Evolutionary conservation across 2,329 filamentous ascomycete genomes (phyloP), one percentile per base, ranked within the genome.

Genomic region (Acarospora socialis): DNA sequence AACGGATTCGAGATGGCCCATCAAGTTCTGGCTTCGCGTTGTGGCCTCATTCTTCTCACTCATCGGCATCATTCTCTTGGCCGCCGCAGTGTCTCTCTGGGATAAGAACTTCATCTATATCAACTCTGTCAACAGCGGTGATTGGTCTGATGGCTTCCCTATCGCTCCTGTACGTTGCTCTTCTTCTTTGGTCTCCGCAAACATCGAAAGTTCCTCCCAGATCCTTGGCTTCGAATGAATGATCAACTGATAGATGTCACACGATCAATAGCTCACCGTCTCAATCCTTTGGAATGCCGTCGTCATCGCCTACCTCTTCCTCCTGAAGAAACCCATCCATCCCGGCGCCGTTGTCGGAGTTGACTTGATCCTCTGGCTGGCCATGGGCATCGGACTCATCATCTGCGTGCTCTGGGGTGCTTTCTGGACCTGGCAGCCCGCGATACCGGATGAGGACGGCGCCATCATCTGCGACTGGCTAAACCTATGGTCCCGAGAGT

Each of bases 371-470:
- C 24, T 40, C 18, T 42, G 40, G 40, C 23, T 41, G 2, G 40
- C 20, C 6, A 33, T 40, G 16, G 35, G 31, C 20, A 29, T 42
- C 17, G 35, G 37, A 1, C 18, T 33, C 6, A 36, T 42, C 21
- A 18, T 40, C 15, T 40, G 35, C 4, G 33, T 40, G 8, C 35
- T 33, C n/a, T 33, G 31, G 9, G 40, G 40, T 12, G 38, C 35
- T 33, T 42, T 42, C 17, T 40, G 35, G 37, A 33, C 27, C 18
- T 42, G 40, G 40, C 35, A 40, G 18, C 37, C 40, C 7, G 34
- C 37, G 10, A 17, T 26, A 7, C n/a, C 36, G 22, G 28, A 36
- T 4, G 32, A 28, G 23, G 23, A 34, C 28, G 35, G 30, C 18
- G 21, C 28, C 15, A 21, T 40, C 16, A 32, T 31, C 5, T 40